Conservation (phyloP, 371 early-diverging fungal species). For the Mortierella sp. region DNA sequence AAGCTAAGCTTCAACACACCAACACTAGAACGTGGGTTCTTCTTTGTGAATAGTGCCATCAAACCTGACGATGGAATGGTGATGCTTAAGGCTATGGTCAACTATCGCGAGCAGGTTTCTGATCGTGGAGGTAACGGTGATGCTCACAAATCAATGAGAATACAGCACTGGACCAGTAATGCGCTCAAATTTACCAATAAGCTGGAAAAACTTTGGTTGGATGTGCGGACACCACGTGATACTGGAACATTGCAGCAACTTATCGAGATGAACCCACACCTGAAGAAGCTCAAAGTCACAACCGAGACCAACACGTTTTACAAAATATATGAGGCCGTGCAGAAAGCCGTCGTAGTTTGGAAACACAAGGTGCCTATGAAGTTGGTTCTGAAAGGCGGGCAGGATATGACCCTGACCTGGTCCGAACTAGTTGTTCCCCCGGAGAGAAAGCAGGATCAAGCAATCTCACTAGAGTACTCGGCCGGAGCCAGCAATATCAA, state of each 20-base stretch:
- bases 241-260: conserved; percentile 14
- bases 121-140: conserved; percentile 8
- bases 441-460: conserved; percentile 11
- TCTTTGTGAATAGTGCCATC: conserved; percentile 19
- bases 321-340: conserved; percentile 24
- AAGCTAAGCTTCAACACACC: conserved; percentile 27
- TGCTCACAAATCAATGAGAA: conserved; percentile 18
- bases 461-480: conserved; percentile 16
- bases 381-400: conserved; percentile 8
- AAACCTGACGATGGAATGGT: conserved; percentile 15
- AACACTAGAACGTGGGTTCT: conserved; percentile 24
- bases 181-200: conserved; percentile 18
- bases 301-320: conserved; percentile 20
- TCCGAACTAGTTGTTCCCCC: conserved; percentile 10
- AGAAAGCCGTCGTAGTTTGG: conserved; percentile 2
- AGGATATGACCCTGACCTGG: conserved; percentile 18
- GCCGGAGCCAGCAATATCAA: conserved; percentile 17
- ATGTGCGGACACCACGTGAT: conserved; percentile 18
- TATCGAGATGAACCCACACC: conserved; percentile 22
- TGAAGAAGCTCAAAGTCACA: conserved; percentile 18
- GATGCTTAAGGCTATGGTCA: conserved; percentile 23
- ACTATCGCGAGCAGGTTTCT: conserved; percentile 14
- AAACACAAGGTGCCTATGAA: conserved; percentile 11
- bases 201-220: conserved; percentile 26
- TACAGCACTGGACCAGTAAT: conserved; percentile 19